Evolutionary conservation across 306 rosid species (phyloP), one percentile per base, ranked within the genome.

Genomic region (Dryas drummondii): DNA sequence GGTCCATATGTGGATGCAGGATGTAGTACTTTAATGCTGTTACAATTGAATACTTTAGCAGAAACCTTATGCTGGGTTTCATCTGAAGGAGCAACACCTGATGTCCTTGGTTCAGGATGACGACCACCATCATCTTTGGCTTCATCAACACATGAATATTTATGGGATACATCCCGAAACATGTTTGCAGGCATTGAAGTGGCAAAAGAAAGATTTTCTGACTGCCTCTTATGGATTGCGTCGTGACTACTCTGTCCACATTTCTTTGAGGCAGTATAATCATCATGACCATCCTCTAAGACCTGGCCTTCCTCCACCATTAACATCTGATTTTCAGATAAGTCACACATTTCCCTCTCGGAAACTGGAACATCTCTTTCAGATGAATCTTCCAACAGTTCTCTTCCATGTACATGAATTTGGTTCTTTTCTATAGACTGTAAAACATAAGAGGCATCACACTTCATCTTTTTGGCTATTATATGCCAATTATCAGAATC

Each of bases 391-490:
- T 87, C 85, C 26, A 71, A 50, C 54, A 59, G 66, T 61, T 60
- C 79, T 68, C 41, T 66, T 74, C 73, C 83, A 78, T 11, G 70
- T 57, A 76, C 65, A 77, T 80, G 72, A 76, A 66, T 69, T 42
- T 51, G 41, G 66, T 81, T 72, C 81, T 76, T 80, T 76, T 72
- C 79, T 12, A 49, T 62, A 58, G 82, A 76, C 66, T 74, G 80
- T 62, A 72, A 32, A 70, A 45, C 69, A 57, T 52, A 51, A 51
- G 78, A 74, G 68, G 79, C 75, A 74, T 45, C 12, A 46, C 50
- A 75, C 76, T 83, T 86, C 51, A 19, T 56, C 80, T 58, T 83
- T 74, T 93, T 87, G 14, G 56, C 71, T 72, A 52, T 84, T 14
- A 60, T 66, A 59, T 40, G 72, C 65, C 40, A 67, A 55, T 72